Base-by-base conservation (phyloP, 352 stramenopile species). In the Proteromonas lacertae region DNA sequence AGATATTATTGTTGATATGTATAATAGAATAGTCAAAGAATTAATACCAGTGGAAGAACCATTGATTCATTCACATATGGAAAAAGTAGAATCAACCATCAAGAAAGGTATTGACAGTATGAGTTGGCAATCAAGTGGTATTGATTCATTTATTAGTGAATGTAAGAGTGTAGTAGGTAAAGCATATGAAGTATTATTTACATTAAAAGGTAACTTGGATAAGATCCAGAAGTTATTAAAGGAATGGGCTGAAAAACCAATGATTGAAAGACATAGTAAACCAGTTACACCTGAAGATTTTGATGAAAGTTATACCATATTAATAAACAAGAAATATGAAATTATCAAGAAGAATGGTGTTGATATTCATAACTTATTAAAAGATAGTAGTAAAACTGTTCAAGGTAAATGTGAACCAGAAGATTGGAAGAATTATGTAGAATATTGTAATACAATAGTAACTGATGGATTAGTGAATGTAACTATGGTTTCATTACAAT, bases 181-280 rank as follows among this genome's bases (percentile, higher is more conserved):
- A 38, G 53, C 95, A 4, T 74, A 94, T 49, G 80, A 94, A 42
- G 50, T 96, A 29, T 78, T 96, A 38, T 79, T 60, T 1, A 92
- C 90, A 48, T 90, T 94, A 52, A 95, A 94, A 47, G 80, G 95
- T 45, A 91, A 94, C 29, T 90, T 94, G 52, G 93, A 94, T 55
- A 73, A 81, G 1, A 86, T 96, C 36, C 80, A 94, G 51, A 93
- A 93, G 46, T 93, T 93, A 51, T 73, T 96, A 46, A 86, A 89
- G 25, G 71, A n/a, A 78, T 94, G 4, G 8, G 93, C 80, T 78
- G 78, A 86, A 38, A 49, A 59, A 32, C 77, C 80, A 13, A 52
- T 96, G 19, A 55, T 95, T 14, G 72, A 92, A 43, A 71, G 65
- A 28, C 83, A 93, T 40, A 58, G 71, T 12, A 95, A 95, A 43